Conservation (phyloP, 169 alveolate species). For the Perkinsus olseni region DNA sequence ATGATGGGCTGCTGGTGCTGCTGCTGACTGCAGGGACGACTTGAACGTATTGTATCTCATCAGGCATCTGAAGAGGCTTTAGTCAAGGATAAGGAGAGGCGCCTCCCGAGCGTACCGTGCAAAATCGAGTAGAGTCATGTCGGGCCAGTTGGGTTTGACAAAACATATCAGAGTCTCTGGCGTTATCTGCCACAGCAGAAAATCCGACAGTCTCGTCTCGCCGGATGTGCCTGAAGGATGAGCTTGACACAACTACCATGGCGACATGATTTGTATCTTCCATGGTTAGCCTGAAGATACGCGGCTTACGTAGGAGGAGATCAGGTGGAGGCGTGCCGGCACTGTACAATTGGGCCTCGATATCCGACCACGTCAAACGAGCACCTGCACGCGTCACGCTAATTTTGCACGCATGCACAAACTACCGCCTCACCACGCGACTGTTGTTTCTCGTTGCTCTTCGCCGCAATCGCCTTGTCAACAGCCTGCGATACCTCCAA, state of each 20-base stretch:
- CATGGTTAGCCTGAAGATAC: too few relatives aligned
- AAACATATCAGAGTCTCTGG: neutral
- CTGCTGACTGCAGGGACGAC: neutral
- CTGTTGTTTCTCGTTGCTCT: neutral
- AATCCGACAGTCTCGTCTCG: slow-evolving; percentile 16
- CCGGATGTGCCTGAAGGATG: slow-evolving; percentile 1
- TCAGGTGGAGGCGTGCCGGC: neutral
- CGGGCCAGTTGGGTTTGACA: neutral
- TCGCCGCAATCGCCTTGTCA: neutral
- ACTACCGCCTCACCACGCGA: neutral
- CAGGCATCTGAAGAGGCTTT: neutral
- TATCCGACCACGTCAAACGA: neutral
- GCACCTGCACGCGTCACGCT: neutral
- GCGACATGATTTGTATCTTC: neutral
- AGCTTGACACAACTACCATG: neutral
- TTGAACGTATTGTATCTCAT: neutral
- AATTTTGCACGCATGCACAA: neutral
- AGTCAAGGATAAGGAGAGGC: neutral
- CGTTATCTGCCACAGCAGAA: slow-evolving; percentile 20
- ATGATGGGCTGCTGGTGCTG: too few relatives aligned
- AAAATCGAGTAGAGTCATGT: neutral
- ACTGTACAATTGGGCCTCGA: neutral
- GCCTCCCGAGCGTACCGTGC: neutral
- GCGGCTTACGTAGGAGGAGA: neutral
- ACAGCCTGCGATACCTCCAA: neutral